These are phyloP conservation scores for Sanghuangporus sanghuang DNA, from an alignment of 1,284 basidiomycete genomes.

Conservation along the genomic window DNA sequence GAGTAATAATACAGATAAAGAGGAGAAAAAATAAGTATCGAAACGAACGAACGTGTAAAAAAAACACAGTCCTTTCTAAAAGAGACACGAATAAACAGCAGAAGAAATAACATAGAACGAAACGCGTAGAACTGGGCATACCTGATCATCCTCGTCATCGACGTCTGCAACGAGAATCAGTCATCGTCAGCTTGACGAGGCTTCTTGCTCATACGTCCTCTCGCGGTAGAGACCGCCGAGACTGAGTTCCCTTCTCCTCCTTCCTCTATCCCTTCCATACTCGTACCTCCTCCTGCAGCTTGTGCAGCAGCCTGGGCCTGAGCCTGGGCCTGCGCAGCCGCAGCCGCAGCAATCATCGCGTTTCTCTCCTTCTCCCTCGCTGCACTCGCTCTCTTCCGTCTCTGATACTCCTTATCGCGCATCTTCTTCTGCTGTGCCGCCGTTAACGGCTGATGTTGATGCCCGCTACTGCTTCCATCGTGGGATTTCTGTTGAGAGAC, in stretches of 20 bases:
- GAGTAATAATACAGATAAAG: too few relatives aligned
- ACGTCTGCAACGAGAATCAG: slow-evolving; percentile 16
- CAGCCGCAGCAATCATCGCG: background rate
- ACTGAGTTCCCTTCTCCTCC: slow-evolving; percentile 45
- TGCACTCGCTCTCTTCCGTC: slow-evolving; percentile 60
- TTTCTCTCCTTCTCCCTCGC: slow-evolving; percentile 1
- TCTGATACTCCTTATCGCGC: slow-evolving; percentile 69
- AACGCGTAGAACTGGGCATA: too few relatives aligned
- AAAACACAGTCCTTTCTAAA: too few relatives aligned
- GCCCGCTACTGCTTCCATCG: background rate
- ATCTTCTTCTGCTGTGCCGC: slow-evolving; percentile 70
- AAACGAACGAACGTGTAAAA: too few relatives aligned
- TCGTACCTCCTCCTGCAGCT: slow-evolving; percentile 50
- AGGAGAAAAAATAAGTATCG: too few relatives aligned
- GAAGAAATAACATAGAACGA: too few relatives aligned
- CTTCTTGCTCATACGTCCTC: slow-evolving; percentile 56
- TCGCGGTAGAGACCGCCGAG: slow-evolving; percentile 38
- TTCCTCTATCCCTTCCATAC: slow-evolving; percentile 39
- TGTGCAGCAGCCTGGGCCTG: background rate
- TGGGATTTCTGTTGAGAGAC: background rate
- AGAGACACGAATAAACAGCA: too few relatives aligned
- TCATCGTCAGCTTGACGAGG: slow-evolving; percentile 57
- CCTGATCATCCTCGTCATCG: too few relatives aligned
- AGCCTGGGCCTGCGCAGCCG: background rate
- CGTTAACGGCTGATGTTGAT: slow-evolving; percentile 43